Evolutionary conservation across 1,284 basidiomycete species (phyloP).

Genomic region (Tylopilus orsonianus): DNA sequence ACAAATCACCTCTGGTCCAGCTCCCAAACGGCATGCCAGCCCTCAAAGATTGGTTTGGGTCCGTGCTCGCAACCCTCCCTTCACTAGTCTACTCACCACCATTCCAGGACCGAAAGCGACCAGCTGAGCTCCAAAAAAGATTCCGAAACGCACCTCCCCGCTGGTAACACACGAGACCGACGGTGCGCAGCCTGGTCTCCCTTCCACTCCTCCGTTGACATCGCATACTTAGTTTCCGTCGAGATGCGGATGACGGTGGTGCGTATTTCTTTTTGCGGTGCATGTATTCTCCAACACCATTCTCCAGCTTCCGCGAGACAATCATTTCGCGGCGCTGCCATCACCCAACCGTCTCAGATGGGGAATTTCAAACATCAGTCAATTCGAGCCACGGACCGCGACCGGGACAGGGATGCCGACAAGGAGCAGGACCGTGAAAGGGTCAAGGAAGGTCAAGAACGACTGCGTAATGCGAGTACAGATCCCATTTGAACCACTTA

Average conservation of each 20-base stretch:
- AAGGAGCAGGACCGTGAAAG: constrained; percentile 67
- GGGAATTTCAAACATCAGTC: constrained; percentile 87
- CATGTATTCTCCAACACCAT: constrained; percentile 15
- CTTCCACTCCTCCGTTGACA: constrained; percentile 52
- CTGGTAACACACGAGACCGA: constrained; percentile 59
- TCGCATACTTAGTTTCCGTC: constrained; percentile 56
- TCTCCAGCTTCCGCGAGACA: constrained; percentile 55
- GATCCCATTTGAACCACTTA: constrained; percentile 8
- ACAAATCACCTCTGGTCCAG: constrained; percentile 75
- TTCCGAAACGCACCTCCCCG: constrained; percentile 47
- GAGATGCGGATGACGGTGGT: constrained; percentile 75
- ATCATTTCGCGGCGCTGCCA: constrained; percentile 61
- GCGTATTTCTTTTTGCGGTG: constrained; percentile 23
- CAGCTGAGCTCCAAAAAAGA: constrained; percentile 65
- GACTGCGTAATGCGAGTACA: constrained; percentile 64
- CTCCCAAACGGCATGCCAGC: constrained; percentile 74
- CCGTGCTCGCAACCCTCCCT: constrained; percentile 30
- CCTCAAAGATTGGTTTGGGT: constrained; percentile 89
- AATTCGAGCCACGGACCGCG: constrained; percentile 64
- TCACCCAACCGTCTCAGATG: constrained; percentile 83
- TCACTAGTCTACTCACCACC: constrained; percentile 20
- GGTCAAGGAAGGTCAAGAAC: constrained; percentile 75
- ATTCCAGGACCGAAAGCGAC: constrained; percentile 57
- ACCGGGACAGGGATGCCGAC: constrained; percentile 58
- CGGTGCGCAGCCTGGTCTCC: constrained; percentile 65